Evolutionary conservation across 495 filamentous ascomycete species (phyloP), one percentile per base, ranked within the genome.

Genomic region (Cercophora scortea): DNA sequence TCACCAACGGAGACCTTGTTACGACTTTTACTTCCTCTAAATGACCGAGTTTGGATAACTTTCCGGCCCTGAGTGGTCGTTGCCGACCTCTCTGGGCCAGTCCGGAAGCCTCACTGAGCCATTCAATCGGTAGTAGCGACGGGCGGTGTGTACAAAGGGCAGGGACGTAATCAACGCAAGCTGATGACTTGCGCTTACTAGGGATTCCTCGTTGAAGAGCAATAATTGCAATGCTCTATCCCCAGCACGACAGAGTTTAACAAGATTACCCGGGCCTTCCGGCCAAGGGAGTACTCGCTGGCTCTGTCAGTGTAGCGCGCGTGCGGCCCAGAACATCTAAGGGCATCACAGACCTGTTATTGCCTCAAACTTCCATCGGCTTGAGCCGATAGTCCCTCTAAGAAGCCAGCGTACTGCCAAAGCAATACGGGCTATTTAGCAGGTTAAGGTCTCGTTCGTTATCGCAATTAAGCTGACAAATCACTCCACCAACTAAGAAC

Each of bases 11-110:
- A 85, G 79, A 83, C 79, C 79, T 84, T 83, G 75, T 84, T 83
- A 83, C 79, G 77, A 82, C 78, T 83, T 83, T 84, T 84, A 82
- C 81, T 83, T 84, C 77, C 79, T 83, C 79, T 84, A 81, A 82
- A 82, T 82, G 78, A 81, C 76, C 76, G 75, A 81, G 81, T 84
- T 83, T 84, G 76, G 80, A 74, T 70, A 83, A 76, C 77, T 84
- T 85, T 83, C 75, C 79, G 73, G 79, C 81, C 69, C 73, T 72
- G 74, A 68, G 72, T 76, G 72, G 72, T 75, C 71, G 79, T 85
- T 80, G 76, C 81, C 79, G 71, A 76, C 73, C 77, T 77, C 75
- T 70, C 68, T 77, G 72, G 70, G 78, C 79, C 78, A 82, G 74
- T 84, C 79, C 78, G 72, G 77, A 84, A 77, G 74, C 81, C 79